Percentiles rank a stretch among this genome's conserved stretches.
Conservation (phyloP, 305 asterid genomes). For the Petunia hybrid region DNA sequence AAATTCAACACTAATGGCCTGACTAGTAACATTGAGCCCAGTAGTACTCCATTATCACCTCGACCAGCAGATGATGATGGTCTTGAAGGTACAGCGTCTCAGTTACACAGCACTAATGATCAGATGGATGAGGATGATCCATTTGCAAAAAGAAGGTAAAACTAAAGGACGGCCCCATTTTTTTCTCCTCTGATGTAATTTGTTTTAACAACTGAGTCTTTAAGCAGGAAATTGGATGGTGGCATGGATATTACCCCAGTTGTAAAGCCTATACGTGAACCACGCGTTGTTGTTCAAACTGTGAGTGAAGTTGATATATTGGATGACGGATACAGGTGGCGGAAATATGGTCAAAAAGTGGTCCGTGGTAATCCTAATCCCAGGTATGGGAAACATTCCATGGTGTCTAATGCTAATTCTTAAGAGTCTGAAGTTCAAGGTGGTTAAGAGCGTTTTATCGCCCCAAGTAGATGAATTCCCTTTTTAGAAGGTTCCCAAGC, state of each 20-base stretch:
- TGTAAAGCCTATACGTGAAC: conserved; percentile 91
- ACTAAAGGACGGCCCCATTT: conserved; percentile 21
- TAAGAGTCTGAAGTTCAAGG: conserved; percentile 23
- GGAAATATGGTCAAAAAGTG: conserved; percentile 98
- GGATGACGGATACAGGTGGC: conserved; percentile 99
- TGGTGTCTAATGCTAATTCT: conserved; percentile 18
- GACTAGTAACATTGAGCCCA: conserved; percentile 54
- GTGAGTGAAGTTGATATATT: conserved; percentile 95
- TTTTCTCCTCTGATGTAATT: background rate
- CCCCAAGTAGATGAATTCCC: background rate
- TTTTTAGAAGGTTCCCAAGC: background rate
- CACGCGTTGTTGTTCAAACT: conserved; percentile 97
- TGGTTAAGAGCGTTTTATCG: background rate
- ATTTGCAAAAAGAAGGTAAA: conserved; percentile 76
- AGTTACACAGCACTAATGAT: conserved; percentile 59
- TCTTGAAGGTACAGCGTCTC: conserved; percentile 62
- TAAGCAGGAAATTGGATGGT: conserved; percentile 83
- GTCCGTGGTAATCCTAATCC: conserved; percentile 99
- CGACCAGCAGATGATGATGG: conserved; percentile 72
- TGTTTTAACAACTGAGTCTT: conserved; percentile 3
- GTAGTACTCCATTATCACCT: conserved; percentile 70
- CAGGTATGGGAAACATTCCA: conserved; percentile 54
- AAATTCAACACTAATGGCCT: conserved; percentile 51
- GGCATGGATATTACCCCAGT: conserved; percentile 69
- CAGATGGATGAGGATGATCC: conserved; percentile 81